Percentiles rank a stretch among this genome's conserved stretches.
These are phyloP conservation scores for Zygosaccharomyces sapae DNA, from an alignment of 1,139 yeast species.

Conservation along the genomic window DNA sequence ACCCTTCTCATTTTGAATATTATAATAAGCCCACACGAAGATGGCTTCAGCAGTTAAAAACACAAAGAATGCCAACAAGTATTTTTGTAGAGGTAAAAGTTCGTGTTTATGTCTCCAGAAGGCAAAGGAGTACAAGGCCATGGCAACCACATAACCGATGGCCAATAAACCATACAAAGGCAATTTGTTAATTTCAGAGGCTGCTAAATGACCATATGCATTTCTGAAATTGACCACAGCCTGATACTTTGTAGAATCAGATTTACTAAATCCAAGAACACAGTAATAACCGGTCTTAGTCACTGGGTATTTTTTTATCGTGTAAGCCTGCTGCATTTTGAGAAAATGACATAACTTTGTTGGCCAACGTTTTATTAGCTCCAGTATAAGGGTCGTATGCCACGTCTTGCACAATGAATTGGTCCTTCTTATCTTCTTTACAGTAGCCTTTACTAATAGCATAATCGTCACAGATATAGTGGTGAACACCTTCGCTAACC, in stretches of 20 bases:
- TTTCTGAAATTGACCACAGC: slow-evolving; percentile 78
- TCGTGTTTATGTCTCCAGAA: slow-evolving; percentile 85
- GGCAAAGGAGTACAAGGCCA: slow-evolving; percentile 79
- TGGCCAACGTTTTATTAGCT: slow-evolving; percentile 41
- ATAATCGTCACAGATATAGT: slow-evolving; percentile 70
- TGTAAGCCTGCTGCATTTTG: slow-evolving; percentile 57
- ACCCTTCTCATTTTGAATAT: slow-evolving; percentile 66
- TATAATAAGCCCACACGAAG: slow-evolving; percentile 89
- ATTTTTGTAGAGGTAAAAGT: slow-evolving; percentile 83
- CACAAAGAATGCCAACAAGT: slow-evolving; percentile 77
- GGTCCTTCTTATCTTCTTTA: slow-evolving; percentile 50
- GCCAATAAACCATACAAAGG: slow-evolving; percentile 87
- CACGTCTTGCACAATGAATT: slow-evolving; percentile 50
- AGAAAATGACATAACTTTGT: slow-evolving; percentile 52
- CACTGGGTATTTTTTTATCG: slow-evolving; percentile 59
- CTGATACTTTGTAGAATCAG: slow-evolving; percentile 45
- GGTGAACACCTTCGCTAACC: slow-evolving; percentile 36
- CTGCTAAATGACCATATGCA: slow-evolving; percentile 85
- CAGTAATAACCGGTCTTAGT: slow-evolving; percentile 86
- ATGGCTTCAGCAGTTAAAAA: slow-evolving; percentile 82
- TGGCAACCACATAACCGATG: slow-evolving; percentile 72
- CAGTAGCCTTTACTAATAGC: slow-evolving; percentile 62
- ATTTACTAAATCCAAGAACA: slow-evolving; percentile 56
- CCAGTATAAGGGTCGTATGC: slow-evolving; percentile 36
- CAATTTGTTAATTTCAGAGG: slow-evolving; percentile 85